These are phyloP conservation scores for Schizophyllum commune DNA, from an alignment of 1,284 basidiomycete genomes.

Conservation along the genomic window DNA sequence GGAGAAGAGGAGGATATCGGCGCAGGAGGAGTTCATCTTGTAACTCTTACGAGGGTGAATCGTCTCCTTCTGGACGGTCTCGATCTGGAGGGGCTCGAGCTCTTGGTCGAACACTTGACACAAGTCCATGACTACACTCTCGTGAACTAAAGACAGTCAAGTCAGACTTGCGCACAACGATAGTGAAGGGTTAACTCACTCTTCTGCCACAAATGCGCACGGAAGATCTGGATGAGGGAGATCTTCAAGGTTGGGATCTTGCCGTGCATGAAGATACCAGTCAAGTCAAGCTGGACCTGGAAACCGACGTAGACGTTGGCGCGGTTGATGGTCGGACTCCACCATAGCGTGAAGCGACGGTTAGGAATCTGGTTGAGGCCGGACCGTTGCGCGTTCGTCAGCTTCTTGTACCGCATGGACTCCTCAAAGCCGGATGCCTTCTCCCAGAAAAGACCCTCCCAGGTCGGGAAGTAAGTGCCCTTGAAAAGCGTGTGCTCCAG, in stretches of 20 bases:
- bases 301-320: conserved; percentile 99
- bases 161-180: conserved; percentile 1
- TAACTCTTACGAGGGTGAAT: conserved; percentile 99
- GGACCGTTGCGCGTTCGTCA: conserved; percentile 93
- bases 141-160: conserved; percentile 48
- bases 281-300: conserved; percentile 97
- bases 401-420: conserved; percentile 95
- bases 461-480: conserved; percentile 91
- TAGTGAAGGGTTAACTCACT: conserved; percentile 40
- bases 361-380: conserved; percentile 99
- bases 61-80: conserved; percentile 99
- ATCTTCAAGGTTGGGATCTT: conserved; percentile 98
- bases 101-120: conserved; percentile 99
- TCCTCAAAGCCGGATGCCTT: conserved; percentile 93
- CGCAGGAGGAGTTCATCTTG: conserved; percentile 98
- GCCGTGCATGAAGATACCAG: conserved; percentile 94
- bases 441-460: conserved; percentile 95
- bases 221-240: conserved; percentile 99
- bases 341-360: conserved; percentile 99
- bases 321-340: conserved; percentile 97
- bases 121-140: conserved; percentile 96
- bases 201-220: conserved; percentile 99
- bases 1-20: conserved; percentile 96
- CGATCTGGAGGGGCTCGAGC: conserved; percentile 95
- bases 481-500: conserved; percentile 98